Evolutionary conservation across 192 early-diverging fungal species (phyloP).

Genomic region (Oehlia diaphana): DNA sequence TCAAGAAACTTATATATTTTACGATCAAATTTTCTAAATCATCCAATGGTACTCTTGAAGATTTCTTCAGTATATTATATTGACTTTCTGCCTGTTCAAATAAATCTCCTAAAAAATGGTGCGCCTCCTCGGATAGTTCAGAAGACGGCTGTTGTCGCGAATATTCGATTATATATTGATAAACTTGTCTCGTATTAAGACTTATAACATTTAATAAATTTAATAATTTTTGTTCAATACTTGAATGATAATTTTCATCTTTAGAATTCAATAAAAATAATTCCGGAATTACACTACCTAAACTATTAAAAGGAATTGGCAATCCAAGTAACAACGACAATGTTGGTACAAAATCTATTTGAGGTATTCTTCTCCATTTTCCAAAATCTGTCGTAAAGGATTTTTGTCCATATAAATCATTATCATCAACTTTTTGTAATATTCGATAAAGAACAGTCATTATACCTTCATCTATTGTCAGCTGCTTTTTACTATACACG

Average conservation of each 20-base stretch:
- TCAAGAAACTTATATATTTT: constrained; percentile 52
- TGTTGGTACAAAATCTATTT: constrained; percentile 92
- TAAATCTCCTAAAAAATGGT: constrained; percentile 35
- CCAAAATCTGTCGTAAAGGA: constrained; percentile 29
- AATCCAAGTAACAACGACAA: constrained; percentile 76
- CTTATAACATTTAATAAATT: constrained; percentile 56
- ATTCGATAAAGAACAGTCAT: constrained; percentile 24
- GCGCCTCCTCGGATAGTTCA: constrained; percentile 50
- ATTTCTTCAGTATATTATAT: constrained; percentile 32
- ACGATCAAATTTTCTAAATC: constrained; percentile 30
- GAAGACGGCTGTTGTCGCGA: constrained; percentile 47
- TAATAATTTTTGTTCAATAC: constrained; percentile 30
- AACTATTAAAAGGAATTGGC: constrained; percentile 91
- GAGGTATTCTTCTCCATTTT: constrained; percentile 70
- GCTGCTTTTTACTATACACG: constrained; percentile 64
- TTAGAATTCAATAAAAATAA: constrained; percentile 55
- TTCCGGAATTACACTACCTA: constrained; percentile 88
- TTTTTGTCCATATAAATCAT: background rate
- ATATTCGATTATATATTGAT: constrained; percentile 64
- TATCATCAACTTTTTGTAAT: constrained; percentile 35
- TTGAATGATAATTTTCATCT: background rate
- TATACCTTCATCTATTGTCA: background rate
- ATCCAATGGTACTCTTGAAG: constrained; percentile 2
- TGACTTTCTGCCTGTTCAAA: constrained; percentile 36
- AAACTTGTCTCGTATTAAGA: constrained; percentile 69